Conservation (phyloP, 768 basidiomycete genomes). For the Lactifluus volemus region DNA sequence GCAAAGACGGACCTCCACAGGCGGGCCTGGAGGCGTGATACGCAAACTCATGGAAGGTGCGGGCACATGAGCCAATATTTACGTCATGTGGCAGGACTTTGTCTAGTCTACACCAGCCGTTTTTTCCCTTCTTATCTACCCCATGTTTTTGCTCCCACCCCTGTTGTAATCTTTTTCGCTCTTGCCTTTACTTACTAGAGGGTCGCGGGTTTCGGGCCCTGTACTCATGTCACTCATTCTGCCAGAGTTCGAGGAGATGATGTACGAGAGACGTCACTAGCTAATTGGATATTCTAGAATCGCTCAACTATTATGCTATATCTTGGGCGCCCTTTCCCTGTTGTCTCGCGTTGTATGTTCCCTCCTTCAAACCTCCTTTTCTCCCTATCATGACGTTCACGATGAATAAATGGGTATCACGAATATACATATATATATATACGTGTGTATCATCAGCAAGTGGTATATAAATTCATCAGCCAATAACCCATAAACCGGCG, state of each 20-base stretch:
- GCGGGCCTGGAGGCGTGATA: conserved; percentile 8
- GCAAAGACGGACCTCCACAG: conserved; percentile 63
- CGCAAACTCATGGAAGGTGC: conserved; percentile 13
- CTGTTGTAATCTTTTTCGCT: conserved; percentile 2
- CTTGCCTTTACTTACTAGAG: background rate
- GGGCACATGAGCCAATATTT: conserved; percentile 1
- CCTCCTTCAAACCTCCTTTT: background rate
- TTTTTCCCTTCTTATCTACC: conserved; percentile 2
- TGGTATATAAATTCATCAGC: conserved; percentile 12
- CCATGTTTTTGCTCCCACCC: conserved; percentile 1
- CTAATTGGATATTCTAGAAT: conserved; percentile 18
- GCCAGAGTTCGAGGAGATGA: conserved; percentile 7
- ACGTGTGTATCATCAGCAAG: conserved; percentile 13
- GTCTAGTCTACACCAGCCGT: background rate
- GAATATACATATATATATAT: conserved; percentile 2
- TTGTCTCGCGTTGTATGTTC: background rate
- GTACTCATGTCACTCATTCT: conserved; percentile 14
- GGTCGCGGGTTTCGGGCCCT: conserved; percentile 5
- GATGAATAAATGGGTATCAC: conserved; percentile 10
- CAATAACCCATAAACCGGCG: background rate
- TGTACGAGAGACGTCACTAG: conserved; percentile 12
- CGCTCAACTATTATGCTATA: conserved; percentile 13
- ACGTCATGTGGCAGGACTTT: conserved; percentile 1
- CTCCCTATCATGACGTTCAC: background rate
- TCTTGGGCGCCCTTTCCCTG: conserved; percentile 3